Percentiles rank a stretch among this genome's conserved stretches.
Conservation (phyloP, 1,284 basidiomycete genomes). For the Apiotrichum veenhuisii region DNA sequence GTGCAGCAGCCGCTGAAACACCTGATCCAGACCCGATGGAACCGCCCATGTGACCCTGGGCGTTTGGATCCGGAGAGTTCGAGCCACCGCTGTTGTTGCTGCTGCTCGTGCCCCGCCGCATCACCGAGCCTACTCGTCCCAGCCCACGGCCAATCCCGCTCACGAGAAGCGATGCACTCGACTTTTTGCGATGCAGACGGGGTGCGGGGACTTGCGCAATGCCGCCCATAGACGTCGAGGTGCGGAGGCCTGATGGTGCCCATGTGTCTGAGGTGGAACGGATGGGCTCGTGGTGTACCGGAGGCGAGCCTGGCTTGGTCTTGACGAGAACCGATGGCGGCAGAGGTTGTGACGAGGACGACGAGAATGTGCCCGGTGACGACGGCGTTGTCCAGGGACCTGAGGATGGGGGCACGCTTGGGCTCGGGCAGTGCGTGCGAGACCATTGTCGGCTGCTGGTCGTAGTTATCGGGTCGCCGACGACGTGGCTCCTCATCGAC, state of each 20-base stretch:
- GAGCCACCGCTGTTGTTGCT: not conserved
- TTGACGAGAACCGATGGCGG: not conserved
- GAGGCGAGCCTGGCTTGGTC: not conserved
- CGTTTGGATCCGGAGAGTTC: not conserved
- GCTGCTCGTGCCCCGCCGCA: conserved; percentile 22
- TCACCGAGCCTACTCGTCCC: conserved; percentile 29
- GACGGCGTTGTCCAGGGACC: not conserved
- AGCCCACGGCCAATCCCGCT: conserved; percentile 26
- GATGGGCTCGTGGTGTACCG: not conserved
- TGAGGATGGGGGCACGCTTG: not conserved
- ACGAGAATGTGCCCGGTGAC: not conserved
- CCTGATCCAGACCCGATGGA: not conserved
- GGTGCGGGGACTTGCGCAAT: not conserved
- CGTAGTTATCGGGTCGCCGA: not conserved
- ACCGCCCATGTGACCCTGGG: not conserved
- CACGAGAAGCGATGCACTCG: conserved; percentile 23
- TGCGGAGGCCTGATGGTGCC: not conserved
- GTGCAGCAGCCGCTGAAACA: not conserved
- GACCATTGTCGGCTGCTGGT: not conserved
- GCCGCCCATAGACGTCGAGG: not conserved
- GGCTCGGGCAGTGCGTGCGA: conserved; percentile 2
- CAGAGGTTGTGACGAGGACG: not conserved
- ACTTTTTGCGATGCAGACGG: conserved; percentile 19
- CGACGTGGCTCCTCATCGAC: not conserved
- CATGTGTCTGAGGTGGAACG: not conserved